phyloP scores from a whole-genome alignment of 352 stramenopile species.

The Globisporangium cylindrosporum region DNA sequence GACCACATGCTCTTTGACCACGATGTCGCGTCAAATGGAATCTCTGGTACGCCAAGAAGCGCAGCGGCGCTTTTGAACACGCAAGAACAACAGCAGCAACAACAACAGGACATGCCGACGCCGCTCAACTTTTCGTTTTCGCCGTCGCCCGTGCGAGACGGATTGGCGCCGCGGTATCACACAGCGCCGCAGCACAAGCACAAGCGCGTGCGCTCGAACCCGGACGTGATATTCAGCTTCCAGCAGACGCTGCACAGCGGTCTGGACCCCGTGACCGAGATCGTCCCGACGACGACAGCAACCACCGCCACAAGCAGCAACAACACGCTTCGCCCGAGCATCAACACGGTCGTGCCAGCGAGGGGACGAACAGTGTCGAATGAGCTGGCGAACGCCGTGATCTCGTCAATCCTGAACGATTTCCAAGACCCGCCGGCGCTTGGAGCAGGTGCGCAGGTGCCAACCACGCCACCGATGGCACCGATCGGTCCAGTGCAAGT shows the following conservation, averaged over 20 bases:
- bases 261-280: conserved; percentile 4
- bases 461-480: background rate
- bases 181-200: conserved; percentile 51
- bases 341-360: conserved; percentile 1
- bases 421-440: conserved; percentile 18
- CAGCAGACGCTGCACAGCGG: conserved; percentile 7
- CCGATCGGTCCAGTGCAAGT: conserved; percentile 33
- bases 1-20: conserved; percentile 56
- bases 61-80: background rate
- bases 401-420: conserved; percentile 24
- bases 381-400: conserved; percentile 20
- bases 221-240: conserved; percentile 48
- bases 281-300: background rate
- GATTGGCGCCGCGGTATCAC: conserved; percentile 27
- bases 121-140: conserved; percentile 25
- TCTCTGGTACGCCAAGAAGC: conserved; percentile 23
- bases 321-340: conserved; percentile 9
- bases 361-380: conserved; percentile 4
- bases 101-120: conserved; percentile 36
- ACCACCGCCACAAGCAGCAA: background rate
- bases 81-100: conserved; percentile 19
- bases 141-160: background rate
- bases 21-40: conserved; percentile 31
- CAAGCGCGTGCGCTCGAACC: conserved; percentile 61
- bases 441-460: background rate